Conservation (phyloP, 148 eudicot genomes). For the Rhododendron kiyosumense region DNA sequence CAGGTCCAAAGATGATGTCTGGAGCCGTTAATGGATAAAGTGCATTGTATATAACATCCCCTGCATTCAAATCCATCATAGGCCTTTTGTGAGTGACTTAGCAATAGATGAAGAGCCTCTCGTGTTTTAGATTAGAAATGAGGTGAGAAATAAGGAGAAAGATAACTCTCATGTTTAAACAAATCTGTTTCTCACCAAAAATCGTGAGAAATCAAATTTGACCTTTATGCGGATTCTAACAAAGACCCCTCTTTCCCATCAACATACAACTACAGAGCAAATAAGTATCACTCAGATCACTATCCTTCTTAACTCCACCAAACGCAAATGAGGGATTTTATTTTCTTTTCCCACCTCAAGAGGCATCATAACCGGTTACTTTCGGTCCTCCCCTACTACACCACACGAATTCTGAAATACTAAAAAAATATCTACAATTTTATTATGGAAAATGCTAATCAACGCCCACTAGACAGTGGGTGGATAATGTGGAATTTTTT, state of each 20-base stretch:
- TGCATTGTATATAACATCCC: constrained; percentile 79
- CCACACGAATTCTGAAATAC: background rate
- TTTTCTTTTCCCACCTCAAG: background rate
- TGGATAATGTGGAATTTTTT: background rate
- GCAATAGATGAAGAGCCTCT: background rate
- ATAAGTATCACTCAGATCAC: background rate
- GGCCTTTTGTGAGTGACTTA: background rate
- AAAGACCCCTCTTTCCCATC: background rate
- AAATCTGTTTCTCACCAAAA: background rate
- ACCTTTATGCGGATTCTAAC: background rate
- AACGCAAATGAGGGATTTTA: background rate
- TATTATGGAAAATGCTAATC: background rate
- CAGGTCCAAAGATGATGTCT: constrained; percentile 77
- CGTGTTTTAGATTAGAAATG: background rate
- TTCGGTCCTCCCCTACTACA: background rate
- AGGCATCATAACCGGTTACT: background rate
- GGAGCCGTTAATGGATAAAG: constrained; percentile 70
- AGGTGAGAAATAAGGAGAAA: background rate
- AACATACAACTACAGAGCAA: background rate
- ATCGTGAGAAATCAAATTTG: background rate
- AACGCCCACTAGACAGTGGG: background rate
- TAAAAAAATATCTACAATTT: background rate
- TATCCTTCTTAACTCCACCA: background rate
- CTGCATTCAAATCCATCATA: constrained; percentile 24
- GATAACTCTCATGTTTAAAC: background rate